Evolutionary conservation across 176 grass and related monocot genomes (phyloP).

Genomic region (Triticum dicoccoides): DNA sequence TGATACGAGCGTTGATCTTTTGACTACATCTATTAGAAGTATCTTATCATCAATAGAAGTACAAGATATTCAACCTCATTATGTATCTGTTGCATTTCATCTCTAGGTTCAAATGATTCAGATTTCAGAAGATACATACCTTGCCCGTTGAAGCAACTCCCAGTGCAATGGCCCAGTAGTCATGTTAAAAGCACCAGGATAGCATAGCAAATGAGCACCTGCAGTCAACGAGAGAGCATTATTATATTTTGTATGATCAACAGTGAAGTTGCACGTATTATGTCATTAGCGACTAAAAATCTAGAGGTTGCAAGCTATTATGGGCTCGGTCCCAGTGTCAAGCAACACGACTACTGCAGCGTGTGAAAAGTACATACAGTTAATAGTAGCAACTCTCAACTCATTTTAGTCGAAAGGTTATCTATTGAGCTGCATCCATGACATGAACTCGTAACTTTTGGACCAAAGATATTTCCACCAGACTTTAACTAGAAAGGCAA

Average conservation of each 20-base stretch:
- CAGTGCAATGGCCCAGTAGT: constrained; percentile 95
- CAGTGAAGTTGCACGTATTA: neutral
- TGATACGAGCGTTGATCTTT: neutral
- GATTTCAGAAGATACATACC: constrained; percentile 42
- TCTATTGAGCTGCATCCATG: neutral
- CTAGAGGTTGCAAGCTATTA: neutral
- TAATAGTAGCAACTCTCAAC: neutral
- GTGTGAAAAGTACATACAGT: neutral
- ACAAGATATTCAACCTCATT: neutral
- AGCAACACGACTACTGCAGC: neutral
- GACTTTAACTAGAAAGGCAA: neutral
- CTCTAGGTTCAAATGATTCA: constrained; percentile 24
- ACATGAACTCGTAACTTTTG: neutral
- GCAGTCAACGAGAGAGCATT: neutral
- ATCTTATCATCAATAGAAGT: neutral
- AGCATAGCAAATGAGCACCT: constrained; percentile 97
- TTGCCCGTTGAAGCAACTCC: constrained; percentile 95
- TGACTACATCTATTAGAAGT: neutral
- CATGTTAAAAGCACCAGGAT: constrained; percentile 99
- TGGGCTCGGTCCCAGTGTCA: neutral
- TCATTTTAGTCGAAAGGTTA: neutral
- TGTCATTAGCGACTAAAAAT: neutral
- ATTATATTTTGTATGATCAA: constrained; percentile 3
- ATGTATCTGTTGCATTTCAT: neutral
- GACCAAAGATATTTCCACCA: neutral